These are phyloP conservation scores for Serendipita sp. DNA, from an alignment of 768 basidiomycete species.

Conservation along the genomic window DNA sequence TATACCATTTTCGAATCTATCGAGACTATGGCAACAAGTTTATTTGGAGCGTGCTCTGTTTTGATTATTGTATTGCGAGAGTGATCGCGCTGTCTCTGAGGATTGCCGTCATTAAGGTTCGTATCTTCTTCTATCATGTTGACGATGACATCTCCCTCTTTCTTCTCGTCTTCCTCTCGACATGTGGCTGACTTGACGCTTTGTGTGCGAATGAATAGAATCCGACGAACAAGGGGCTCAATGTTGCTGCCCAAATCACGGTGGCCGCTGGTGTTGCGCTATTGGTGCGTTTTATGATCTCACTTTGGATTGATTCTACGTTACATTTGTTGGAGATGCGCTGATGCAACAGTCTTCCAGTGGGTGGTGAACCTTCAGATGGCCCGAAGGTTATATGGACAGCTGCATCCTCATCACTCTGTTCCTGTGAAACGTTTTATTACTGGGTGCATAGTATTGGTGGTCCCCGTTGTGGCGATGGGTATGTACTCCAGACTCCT, in stretches of 20 bases:
- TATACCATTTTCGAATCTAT: neutral
- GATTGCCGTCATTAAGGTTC: neutral
- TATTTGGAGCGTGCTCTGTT: neutral
- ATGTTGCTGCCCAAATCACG: neutral
- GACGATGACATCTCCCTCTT: neutral
- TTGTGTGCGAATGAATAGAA: neutral
- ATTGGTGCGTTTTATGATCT: neutral
- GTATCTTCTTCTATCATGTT: neutral
- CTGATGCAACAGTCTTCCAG: neutral
- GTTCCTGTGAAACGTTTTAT: neutral
- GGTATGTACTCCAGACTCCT: neutral
- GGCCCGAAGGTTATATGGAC: neutral
- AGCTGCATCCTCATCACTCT: slow-evolving; percentile 5
- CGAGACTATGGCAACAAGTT: neutral
- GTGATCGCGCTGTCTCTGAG: neutral
- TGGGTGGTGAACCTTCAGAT: neutral
- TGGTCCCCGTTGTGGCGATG: neutral
- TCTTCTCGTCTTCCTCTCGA: too few species aligned
- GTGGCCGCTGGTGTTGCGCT: neutral
- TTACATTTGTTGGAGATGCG: neutral
- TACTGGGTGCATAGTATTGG: neutral
- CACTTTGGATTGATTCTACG: neutral
- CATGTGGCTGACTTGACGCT: too few species aligned
- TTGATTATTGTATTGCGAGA: neutral
- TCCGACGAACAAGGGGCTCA: neutral